phyloP scores from a whole-genome alignment of 176 grass and related monocot species.

The Bonia amplexicaulis region DNA sequence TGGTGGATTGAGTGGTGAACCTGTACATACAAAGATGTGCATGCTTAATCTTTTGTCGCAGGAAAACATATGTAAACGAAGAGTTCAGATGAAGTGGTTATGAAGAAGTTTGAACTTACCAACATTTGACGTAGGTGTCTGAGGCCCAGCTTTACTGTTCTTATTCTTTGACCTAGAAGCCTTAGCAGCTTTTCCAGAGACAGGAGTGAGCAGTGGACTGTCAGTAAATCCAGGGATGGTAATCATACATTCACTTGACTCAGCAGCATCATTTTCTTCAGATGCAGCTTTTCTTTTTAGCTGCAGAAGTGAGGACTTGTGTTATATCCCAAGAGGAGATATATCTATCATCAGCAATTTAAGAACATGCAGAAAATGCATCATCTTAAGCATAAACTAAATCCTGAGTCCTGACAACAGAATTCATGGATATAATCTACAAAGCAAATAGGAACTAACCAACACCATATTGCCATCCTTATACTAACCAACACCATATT shows the following conservation, averaged over 20 bases:
- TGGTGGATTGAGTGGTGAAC: conserved; percentile 68
- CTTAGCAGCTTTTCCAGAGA: conserved; percentile 66
- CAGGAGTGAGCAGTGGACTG: conserved; percentile 64
- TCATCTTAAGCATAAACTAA: conserved; percentile 1
- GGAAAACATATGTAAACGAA: background rate
- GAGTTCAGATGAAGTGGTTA: conserved; percentile 17
- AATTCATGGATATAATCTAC: background rate
- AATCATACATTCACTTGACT: conserved; percentile 67
- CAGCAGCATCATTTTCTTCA: conserved; percentile 58
- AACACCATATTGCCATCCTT: background rate
- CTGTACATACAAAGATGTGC: conserved; percentile 23
- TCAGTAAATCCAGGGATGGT: conserved; percentile 37
- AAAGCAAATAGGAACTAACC: background rate
- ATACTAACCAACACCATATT: background rate
- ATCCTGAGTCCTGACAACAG: background rate
- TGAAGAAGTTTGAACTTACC: conserved; percentile 48
- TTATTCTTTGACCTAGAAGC: conserved; percentile 66
- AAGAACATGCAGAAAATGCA: background rate
- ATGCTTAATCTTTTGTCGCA: conserved; percentile 6
- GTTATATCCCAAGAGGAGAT: background rate
- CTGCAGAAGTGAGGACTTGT: conserved; percentile 39
- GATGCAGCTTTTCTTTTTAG: conserved; percentile 58
- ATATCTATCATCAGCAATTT: background rate
- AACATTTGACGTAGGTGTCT: conserved; percentile 79
- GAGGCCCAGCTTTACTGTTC: conserved; percentile 60